Conservation (phyloP, 2,329 filamentous ascomycete species). For the Phialophora expanda region DNA sequence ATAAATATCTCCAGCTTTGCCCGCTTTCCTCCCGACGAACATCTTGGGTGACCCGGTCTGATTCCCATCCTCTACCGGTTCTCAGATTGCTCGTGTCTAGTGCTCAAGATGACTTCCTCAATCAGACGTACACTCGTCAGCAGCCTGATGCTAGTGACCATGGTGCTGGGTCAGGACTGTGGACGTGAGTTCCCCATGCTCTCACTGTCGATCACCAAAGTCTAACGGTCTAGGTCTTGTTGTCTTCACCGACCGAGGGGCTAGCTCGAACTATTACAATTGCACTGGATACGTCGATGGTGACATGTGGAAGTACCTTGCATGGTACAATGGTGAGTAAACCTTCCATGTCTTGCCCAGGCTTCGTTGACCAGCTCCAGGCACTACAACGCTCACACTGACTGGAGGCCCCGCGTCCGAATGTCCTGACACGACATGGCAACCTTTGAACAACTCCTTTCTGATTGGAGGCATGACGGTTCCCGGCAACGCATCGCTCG, state of each 20-base stretch:
- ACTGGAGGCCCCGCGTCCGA: slow-evolving; percentile 7
- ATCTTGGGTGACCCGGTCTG: not conserved
- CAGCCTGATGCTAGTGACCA: not conserved
- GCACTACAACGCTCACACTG: slow-evolving; percentile 15
- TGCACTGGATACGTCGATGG: slow-evolving; percentile 14
- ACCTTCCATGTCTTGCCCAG: not conserved
- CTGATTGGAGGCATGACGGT: slow-evolving; percentile 23
- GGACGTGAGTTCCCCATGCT: not conserved
- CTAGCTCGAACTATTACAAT: slow-evolving; percentile 17
- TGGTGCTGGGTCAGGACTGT: slow-evolving; percentile 12
- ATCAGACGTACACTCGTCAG: not conserved
- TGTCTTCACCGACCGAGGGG: slow-evolving; percentile 14
- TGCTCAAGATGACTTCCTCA: not conserved
- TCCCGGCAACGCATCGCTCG: slow-evolving; percentile 12
- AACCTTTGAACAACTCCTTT: slow-evolving; percentile 17
- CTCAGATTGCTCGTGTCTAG: not conserved
- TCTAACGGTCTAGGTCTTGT: slow-evolving; percentile 4
- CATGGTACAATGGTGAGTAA: slow-evolving; percentile 20
- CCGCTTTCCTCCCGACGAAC: not conserved
- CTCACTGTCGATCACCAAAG: not conserved
- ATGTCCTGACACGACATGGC: slow-evolving; percentile 15
- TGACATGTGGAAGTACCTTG: slow-evolving; percentile 17
- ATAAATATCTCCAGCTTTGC: not conserved
- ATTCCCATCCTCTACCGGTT: not conserved
- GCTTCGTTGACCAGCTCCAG: not conserved